Base-by-base conservation (phyloP, 345 rosid genomes). In the Populus tremula region DNA sequence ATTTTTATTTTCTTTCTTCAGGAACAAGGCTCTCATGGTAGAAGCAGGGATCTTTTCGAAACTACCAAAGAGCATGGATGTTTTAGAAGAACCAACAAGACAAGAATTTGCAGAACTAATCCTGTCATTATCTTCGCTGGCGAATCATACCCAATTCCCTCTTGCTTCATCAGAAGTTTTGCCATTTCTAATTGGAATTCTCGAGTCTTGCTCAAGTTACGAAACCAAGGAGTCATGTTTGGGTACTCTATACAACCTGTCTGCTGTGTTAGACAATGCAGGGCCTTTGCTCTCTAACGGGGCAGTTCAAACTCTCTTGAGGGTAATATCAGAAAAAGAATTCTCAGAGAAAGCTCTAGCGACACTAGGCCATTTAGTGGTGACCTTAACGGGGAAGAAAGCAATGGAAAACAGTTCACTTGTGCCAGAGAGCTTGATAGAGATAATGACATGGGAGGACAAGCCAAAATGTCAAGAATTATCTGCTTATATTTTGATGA, bases 361-460 rank as follows among this genome's bases (percentile, higher is more conserved):
- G 17, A 84, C 91, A 33, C 59, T 96, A 70, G 96, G 97, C 2
- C 90, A 91, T 82, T 78, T 93, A 71, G 98, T 87, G 23, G 93
- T 92, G 64, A 92, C 97, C 3, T 74, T 83, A n/a, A 91, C 78
- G 85, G 99, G 98, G 16, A 93, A 90, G 80, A 91, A 86, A 70
- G 94, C 93, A 2, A 77, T 93, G 87, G 97, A 91, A 75, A 84
- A 85, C 10, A 84, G 87, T 68, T 72, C 82, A 14, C 3, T 76
- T 65, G 93, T 90, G 45, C 97, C 96, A 1, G 87, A 80, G 27
- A 78, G 81, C 75, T 81, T 96, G 84, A 91, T 96, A 53, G 98
- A 92, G 88, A 82, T 88, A 68, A 45, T 96, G 77, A 87, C 93
- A 41, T 96, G 99, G 99, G 98, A 93, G 21, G 96, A 93, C 41